These are phyloP conservation scores for Geranium brycei DNA, from an alignment of 345 rosid genomes.

Conservation along the genomic window DNA sequence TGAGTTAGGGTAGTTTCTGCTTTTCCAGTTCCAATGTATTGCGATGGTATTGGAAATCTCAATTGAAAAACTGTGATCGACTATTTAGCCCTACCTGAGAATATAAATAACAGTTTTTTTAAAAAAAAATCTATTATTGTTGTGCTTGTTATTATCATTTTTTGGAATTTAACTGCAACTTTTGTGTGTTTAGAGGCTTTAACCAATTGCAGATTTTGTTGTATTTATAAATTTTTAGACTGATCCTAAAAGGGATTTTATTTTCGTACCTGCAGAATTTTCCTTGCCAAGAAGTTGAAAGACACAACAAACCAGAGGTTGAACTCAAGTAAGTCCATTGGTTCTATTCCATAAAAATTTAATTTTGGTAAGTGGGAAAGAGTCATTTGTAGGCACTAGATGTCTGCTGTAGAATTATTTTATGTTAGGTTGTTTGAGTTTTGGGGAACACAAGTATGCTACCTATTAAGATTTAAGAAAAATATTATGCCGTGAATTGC, in stretches of 20 bases:
- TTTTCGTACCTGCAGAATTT: constrained; percentile 51
- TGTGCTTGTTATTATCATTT: not conserved
- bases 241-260: not conserved
- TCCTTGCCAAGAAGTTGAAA: constrained; percentile 99
- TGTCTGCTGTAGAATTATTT: not conserved
- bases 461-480: not conserved
- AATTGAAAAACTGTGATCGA: not conserved
- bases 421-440: not conserved
- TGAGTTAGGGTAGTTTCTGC: not conserved
- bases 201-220: not conserved
- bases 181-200: not conserved
- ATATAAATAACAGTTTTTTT: too few relatives aligned
- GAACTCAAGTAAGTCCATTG: constrained; percentile 73
- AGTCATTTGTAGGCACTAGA: not conserved
- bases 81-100: not conserved
- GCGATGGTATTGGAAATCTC: not conserved
- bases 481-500: not conserved
- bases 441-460: not conserved
- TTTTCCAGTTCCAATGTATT: not conserved
- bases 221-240: not conserved
- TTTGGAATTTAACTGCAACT: not conserved
- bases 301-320: constrained; percentile 99
- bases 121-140: too few relatives aligned
- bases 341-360: not conserved
- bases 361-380: not conserved